Evolutionary conservation across 2,329 filamentous ascomycete genomes (phyloP).

Genomic region (Cercospora sesami): DNA sequence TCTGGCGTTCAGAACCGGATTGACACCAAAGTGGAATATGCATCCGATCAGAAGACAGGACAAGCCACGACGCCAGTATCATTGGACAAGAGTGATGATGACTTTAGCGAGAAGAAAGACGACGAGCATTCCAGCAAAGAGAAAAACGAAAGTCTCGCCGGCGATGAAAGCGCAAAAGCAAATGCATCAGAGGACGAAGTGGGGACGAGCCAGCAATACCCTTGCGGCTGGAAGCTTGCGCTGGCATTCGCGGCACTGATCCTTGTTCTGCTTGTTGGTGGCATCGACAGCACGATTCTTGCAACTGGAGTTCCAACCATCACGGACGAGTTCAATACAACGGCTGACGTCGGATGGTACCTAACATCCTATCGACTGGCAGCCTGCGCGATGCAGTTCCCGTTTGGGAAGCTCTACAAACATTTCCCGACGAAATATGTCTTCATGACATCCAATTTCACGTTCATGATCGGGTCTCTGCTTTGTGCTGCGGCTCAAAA

Average conservation of each 20-base stretch:
- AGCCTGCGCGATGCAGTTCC: not conserved
- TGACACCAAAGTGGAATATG: not conserved
- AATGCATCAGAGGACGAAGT: not conserved
- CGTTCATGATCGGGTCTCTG: not conserved
- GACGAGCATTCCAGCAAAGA: not conserved
- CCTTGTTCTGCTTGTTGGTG: not conserved
- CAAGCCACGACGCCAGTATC: not conserved
- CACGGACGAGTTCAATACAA: not conserved
- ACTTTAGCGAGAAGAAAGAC: not conserved
- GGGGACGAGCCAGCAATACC: not conserved
- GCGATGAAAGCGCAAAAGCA: not conserved
- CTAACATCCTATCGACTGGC: not conserved
- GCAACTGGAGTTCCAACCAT: not conserved
- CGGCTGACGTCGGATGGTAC: not conserved
- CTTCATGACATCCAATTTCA: not conserved
- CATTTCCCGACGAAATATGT: not conserved
- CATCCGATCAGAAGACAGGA: not conserved
- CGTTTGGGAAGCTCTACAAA: not conserved
- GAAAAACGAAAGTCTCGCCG: not conserved
- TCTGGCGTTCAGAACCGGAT: not conserved
- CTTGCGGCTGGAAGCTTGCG: not conserved
- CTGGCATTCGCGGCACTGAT: not conserved
- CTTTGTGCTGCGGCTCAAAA: not conserved
- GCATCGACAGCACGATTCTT: not conserved
- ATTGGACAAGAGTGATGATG: not conserved